phyloP scores from a whole-genome alignment of 495 filamentous ascomycete genomes.

The Lophiotrema nucula region DNA sequence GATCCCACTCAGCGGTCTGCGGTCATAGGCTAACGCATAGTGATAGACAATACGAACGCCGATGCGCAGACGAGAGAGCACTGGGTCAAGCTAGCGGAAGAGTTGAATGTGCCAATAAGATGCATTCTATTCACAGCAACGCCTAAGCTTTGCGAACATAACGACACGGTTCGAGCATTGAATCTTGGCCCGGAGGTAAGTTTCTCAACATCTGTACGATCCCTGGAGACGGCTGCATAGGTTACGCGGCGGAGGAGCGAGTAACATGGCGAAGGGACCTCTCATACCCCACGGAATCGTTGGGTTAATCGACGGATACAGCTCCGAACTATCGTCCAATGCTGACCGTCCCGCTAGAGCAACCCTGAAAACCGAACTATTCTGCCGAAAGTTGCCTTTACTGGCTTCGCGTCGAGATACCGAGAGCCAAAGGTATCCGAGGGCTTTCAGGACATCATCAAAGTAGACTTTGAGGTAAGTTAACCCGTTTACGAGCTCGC shows the following conservation, averaged over 20 bases:
- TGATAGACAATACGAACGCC: slow-evolving; percentile 87
- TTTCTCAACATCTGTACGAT: slow-evolving; percentile 23
- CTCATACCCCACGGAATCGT: too few relatives aligned
- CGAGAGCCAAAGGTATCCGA: slow-evolving; percentile 69
- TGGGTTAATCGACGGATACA: background rate
- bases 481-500: background rate
- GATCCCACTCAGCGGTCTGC: background rate
- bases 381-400: slow-evolving; percentile 79
- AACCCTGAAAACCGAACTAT: slow-evolving; percentile 77
- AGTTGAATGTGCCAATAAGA: slow-evolving; percentile 71
- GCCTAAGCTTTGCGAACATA: slow-evolving; percentile 76
- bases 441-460: slow-evolving; percentile 78
- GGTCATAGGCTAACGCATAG: slow-evolving; percentile 13
- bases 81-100: slow-evolving; percentile 73
- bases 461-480: slow-evolving; percentile 63
- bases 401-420: slow-evolving; percentile 65
- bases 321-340: slow-evolving; percentile 1
- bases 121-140: slow-evolving; percentile 81
- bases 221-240: slow-evolving; percentile 2
- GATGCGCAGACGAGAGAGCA: slow-evolving; percentile 68
- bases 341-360: slow-evolving; percentile 46
- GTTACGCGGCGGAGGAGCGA: background rate
- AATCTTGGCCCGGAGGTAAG: slow-evolving; percentile 53
- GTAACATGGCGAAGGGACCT: too few relatives aligned
- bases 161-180: slow-evolving; percentile 78